These are phyloP conservation scores for Starmerella stigmatis DNA, from an alignment of 805 yeast species.

Conservation along the genomic window DNA sequence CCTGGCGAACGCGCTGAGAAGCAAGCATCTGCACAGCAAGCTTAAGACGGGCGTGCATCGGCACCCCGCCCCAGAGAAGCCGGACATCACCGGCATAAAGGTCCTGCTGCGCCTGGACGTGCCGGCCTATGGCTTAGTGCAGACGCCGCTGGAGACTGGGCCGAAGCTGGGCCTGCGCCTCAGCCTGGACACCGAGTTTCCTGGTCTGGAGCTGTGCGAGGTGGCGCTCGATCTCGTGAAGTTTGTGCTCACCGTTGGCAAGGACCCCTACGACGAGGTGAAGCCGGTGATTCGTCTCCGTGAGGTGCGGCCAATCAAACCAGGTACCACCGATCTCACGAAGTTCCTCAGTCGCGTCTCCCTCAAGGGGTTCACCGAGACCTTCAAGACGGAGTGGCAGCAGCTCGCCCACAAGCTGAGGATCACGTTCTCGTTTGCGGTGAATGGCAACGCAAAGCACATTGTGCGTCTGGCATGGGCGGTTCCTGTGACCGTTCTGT, in stretches of 20 bases:
- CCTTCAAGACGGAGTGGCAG: slow-evolving; percentile 16
- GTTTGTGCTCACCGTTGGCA: slow-evolving; percentile 7
- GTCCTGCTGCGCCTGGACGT: background rate
- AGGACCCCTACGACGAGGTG: background rate
- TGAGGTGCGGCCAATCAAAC: background rate
- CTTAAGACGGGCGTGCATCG: background rate
- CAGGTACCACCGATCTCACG: slow-evolving; percentile 2
- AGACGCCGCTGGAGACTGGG: background rate
- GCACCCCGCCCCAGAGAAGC: background rate
- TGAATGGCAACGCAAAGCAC: background rate
- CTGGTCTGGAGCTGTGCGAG: background rate
- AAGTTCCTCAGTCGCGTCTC: background rate
- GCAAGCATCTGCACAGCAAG: background rate
- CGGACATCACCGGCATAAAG: background rate
- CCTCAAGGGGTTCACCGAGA: slow-evolving; percentile 8
- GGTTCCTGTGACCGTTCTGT: slow-evolving; percentile 8
- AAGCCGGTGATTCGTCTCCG: background rate
- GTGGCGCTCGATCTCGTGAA: slow-evolving; percentile 4
- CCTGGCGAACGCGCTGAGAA: background rate
- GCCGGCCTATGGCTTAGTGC: background rate
- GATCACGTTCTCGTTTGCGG: background rate
- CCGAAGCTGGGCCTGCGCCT: background rate
- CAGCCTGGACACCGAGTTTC: background rate
- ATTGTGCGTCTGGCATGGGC: slow-evolving; percentile 6
- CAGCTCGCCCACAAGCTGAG: slow-evolving; percentile 10